phyloP scores from a whole-genome alignment of 2,329 filamentous ascomycete species.

The Neurospora crassa region DNA sequence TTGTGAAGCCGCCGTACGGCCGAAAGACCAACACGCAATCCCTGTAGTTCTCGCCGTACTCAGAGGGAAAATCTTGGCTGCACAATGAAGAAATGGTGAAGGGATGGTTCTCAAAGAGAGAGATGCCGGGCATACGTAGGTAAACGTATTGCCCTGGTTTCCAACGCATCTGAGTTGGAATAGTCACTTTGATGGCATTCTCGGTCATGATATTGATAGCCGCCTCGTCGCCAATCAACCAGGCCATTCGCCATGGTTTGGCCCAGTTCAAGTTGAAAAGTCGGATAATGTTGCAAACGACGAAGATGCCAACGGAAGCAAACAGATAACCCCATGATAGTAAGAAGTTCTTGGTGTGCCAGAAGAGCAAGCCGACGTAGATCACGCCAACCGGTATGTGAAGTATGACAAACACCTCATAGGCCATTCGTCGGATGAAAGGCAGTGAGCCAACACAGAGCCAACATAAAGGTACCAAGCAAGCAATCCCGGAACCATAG shows the following conservation, averaged over 20 bases:
- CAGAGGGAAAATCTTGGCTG: constrained; percentile 85
- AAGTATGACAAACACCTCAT: constrained; percentile 75
- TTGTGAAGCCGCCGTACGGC: constrained; percentile 84
- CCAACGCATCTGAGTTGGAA: constrained; percentile 90
- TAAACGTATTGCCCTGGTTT: constrained; percentile 92
- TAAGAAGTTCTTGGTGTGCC: constrained; percentile 91
- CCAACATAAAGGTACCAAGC: constrained; percentile 70
- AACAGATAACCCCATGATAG: constrained; percentile 86
- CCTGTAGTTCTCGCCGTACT: constrained; percentile 77
- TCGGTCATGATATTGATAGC: constrained; percentile 83
- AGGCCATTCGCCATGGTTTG: constrained; percentile 68
- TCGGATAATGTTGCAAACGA: constrained; percentile 61
- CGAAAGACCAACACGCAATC: constrained; percentile 89
- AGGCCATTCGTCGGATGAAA: constrained; percentile 64
- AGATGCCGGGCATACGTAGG: constrained; percentile 86
- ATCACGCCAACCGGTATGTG: constrained; percentile 75
- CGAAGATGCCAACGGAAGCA: constrained; percentile 71
- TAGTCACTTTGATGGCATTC: constrained; percentile 90
- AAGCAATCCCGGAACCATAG: constrained; percentile 79
- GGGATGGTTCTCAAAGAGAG: constrained; percentile 83
- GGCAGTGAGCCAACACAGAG: constrained; percentile 80
- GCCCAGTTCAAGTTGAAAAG: constrained; percentile 86
- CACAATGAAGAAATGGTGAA: constrained; percentile 92
- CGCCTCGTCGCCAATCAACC: constrained; percentile 83
- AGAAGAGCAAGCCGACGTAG: constrained; percentile 81